Base-by-base conservation (phyloP, 768 basidiomycete genomes). In the Calocera viscosa region DNA sequence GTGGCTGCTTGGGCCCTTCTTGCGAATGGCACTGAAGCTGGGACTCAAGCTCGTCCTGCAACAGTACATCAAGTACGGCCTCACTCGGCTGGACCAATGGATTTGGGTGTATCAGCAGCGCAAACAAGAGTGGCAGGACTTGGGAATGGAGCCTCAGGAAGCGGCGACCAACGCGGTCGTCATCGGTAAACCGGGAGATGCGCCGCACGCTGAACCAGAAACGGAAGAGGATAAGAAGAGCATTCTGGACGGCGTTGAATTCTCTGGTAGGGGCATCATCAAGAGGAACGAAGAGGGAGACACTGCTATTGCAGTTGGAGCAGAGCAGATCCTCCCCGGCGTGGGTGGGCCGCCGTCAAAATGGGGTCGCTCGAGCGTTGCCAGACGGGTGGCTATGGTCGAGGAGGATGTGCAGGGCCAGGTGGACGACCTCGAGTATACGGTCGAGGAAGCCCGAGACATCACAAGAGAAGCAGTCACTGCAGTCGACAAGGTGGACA, bases 1-100 rank as follows among this genome's bases (percentile, higher is more conserved):
- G 14, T 60, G 53, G 53, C 53, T 60, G 11, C 53, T 60, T 10
- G 14, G 53, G 53, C 53, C 53, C 11, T 5, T 60, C 2, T 5
- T 60, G 30, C 53, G 53, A 11, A 5, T 5, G 26, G 53, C 26
- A 19, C 24, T 60, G 2, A 60, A 60, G 53, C 24, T 60, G 14
- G 53, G 53, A 28, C 11, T 60, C 53, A 60, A 60, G 53, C 53
- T 60, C 26, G 53, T 60, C 14, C 30, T 60, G 53, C 53, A 60
- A 26, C 53, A 60, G 53, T 60, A 32, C 19, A 22, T 60, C 19
- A 60, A 32, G 30, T 28, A 11, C 53, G 53, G 53, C 10, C 19
- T 60, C 7, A 22, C 14, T 2, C 53, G 30, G 53, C 53, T 60
- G 30, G 53, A 60, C 19, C 53, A 60, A 26, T 11, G 14, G 53